A percentile compares a stretch with the other conserved stretches of the same genome.
These are phyloP conservation scores for Breviolum minutum DNA, from an alignment of 73 alveolate species.

Conservation along the genomic window DNA sequence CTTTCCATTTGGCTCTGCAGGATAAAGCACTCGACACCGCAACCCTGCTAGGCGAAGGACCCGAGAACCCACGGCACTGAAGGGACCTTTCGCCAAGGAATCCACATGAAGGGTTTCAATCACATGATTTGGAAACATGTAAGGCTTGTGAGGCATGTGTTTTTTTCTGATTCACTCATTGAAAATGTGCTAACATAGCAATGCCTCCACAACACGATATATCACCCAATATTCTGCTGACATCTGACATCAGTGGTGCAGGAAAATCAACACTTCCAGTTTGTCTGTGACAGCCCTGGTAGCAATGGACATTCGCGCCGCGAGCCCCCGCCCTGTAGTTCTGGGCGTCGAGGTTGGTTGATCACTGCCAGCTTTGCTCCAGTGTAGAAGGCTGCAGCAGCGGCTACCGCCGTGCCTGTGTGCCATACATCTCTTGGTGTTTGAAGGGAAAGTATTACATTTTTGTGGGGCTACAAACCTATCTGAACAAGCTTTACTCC, in stretches of 20 bases:
- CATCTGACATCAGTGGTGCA: not conserved
- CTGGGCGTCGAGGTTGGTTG: constrained; percentile 66
- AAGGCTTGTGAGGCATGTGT: too few species aligned
- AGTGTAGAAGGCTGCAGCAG: constrained; percentile 57
- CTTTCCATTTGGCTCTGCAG: not conserved
- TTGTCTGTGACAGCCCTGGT: too few species aligned
- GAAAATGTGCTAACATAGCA: too few species aligned
- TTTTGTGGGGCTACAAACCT: too few species aligned
- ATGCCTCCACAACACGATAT: too few species aligned
- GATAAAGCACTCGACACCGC: constrained; percentile 83
- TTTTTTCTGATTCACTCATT: too few species aligned
- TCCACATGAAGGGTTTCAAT: too few species aligned
- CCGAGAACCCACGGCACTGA: constrained; percentile 55
- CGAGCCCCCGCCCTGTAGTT: not conserved
- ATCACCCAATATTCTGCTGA: not conserved
- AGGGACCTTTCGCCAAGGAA: constrained; percentile 46
- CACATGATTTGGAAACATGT: too few species aligned
- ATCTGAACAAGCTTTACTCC: too few species aligned
- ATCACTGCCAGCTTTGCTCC: constrained; percentile 81
- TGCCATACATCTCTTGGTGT: not conserved
- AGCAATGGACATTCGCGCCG: not conserved
- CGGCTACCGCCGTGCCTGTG: constrained; percentile 42
- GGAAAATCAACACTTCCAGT: not conserved
- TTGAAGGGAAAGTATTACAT: too few species aligned
- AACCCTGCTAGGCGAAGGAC: constrained; percentile 72